Evolutionary conservation across 1,284 basidiomycete species (phyloP).

Genomic region (Fomitopsis palustris): DNA sequence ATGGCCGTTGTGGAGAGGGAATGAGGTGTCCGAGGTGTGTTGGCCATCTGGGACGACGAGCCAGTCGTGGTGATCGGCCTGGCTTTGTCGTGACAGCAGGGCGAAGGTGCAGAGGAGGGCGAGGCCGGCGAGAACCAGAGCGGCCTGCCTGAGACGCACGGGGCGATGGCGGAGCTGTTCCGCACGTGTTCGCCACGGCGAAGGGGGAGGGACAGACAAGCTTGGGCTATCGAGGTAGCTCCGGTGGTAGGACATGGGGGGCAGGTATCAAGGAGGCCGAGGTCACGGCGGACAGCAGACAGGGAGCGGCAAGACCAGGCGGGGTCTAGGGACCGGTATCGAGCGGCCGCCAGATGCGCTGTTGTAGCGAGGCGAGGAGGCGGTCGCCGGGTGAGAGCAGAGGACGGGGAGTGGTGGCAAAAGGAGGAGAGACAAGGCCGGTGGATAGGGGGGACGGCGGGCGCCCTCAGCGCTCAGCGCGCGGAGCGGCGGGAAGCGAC

Average conservation of each 20-base stretch:
- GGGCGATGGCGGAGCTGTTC: constrained; percentile 13
- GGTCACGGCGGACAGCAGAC: neutral
- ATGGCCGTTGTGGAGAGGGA: neutral
- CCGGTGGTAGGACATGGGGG: constrained; percentile 13
- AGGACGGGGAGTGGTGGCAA: neutral
- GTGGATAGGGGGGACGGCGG: neutral
- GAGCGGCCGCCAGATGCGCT: neutral
- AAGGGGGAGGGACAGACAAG: constrained; percentile 4
- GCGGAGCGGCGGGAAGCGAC: neutral
- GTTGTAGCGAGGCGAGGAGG: neutral
- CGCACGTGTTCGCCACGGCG: constrained; percentile 11
- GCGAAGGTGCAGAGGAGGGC: constrained; percentile 12
- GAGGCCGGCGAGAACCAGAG: constrained; percentile 9
- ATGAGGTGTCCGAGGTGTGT: neutral
- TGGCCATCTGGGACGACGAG: neutral
- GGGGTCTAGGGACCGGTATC: neutral
- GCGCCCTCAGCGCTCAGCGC: too few relatives aligned
- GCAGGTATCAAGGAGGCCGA: neutral
- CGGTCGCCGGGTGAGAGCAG: neutral
- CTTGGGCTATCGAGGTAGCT: constrained; percentile 11
- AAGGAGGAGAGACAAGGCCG: neutral
- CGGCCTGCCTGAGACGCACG: constrained; percentile 11
- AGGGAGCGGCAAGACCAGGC: neutral
- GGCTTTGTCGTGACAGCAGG: constrained; percentile 8
- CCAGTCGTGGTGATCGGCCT: constrained; percentile 4